These are phyloP conservation scores for Neofusicoccum ribis DNA, from an alignment of 2,329 filamentous ascomycete genomes.

Conservation along the genomic window DNA sequence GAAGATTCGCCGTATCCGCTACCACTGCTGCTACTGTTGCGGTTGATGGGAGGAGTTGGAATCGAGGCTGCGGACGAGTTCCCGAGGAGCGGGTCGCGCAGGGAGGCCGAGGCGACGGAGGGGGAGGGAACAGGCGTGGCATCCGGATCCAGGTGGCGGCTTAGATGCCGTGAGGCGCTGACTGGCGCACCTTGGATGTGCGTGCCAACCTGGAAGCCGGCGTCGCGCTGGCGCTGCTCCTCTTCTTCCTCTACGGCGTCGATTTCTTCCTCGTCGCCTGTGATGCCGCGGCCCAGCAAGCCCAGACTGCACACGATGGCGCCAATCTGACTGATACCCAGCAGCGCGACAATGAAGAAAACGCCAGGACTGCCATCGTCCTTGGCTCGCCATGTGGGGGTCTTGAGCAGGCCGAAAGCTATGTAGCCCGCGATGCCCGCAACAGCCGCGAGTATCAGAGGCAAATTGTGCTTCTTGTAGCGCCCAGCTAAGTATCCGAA, in stretches of 20 bases:
- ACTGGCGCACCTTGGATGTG: background rate
- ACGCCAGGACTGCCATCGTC: constrained; percentile 68
- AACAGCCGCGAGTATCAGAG: constrained; percentile 69
- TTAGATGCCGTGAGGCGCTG: background rate
- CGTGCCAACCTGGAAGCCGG: background rate
- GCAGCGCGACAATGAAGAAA: constrained; percentile 73
- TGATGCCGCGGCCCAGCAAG: constrained; percentile 77
- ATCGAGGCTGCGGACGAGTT: constrained; percentile 21
- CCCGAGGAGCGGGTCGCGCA: constrained; percentile 31
- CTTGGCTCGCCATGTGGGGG: constrained; percentile 66
- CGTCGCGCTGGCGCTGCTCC: background rate
- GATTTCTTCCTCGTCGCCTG: constrained; percentile 46
- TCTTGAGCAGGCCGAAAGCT: constrained; percentile 72
- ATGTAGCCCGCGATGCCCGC: constrained; percentile 78
- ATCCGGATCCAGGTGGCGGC: constrained; percentile 18
- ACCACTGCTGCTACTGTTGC: background rate
- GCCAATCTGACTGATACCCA: constrained; percentile 93
- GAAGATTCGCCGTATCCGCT: constrained; percentile 9
- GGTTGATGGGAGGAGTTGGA: background rate
- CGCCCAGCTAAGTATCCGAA: constrained; percentile 84
- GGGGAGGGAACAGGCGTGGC: constrained; percentile 11
- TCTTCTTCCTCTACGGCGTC: constrained; percentile 22
- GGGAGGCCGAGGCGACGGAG: constrained; percentile 36
- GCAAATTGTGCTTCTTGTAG: constrained; percentile 63
- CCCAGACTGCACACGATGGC: constrained; percentile 96